Evolutionary conservation across 352 stramenopile species (phyloP).

Genomic region (Pythium oligandrum): DNA sequence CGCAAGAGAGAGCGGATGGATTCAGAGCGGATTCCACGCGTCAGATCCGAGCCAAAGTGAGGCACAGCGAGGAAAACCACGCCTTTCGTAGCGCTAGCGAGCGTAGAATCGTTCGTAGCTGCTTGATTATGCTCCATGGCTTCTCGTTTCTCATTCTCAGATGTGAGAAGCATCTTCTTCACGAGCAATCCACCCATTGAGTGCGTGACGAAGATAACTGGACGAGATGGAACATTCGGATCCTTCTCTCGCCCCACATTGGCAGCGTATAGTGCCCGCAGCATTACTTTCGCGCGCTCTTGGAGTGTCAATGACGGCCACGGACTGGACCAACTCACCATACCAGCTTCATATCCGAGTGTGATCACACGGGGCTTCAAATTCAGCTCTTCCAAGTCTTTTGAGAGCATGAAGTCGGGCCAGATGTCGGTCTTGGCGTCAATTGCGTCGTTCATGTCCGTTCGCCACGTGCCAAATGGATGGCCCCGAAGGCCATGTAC

Average conservation of each 20-base stretch:
- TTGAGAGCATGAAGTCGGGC: slow-evolving; percentile 63
- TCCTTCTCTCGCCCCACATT: slow-evolving; percentile 38
- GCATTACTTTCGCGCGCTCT: slow-evolving; percentile 67
- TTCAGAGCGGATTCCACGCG: slow-evolving; percentile 57
- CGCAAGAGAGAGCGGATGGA: slow-evolving; percentile 65
- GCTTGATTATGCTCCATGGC: not conserved
- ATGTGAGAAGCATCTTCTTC: slow-evolving; percentile 78
- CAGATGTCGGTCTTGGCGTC: slow-evolving; percentile 62
- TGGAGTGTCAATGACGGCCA: slow-evolving; percentile 81
- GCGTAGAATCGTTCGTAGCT: slow-evolving; percentile 9
- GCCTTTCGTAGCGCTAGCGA: slow-evolving; percentile 44
- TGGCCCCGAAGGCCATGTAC: slow-evolving; percentile 80
- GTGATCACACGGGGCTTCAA: slow-evolving; percentile 61
- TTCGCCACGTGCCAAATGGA: slow-evolving; percentile 79
- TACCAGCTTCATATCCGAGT: slow-evolving; percentile 74
- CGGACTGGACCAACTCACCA: slow-evolving; percentile 83
- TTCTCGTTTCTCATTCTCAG: slow-evolving; percentile 16
- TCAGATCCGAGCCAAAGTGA: slow-evolving; percentile 79
- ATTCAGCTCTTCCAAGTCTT: slow-evolving; percentile 38
- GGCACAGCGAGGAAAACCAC: slow-evolving; percentile 81
- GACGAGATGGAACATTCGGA: slow-evolving; percentile 14
- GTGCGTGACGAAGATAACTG: slow-evolving; percentile 83
- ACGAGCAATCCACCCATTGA: slow-evolving; percentile 85
- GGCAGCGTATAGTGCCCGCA: slow-evolving; percentile 58
- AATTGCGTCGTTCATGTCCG: slow-evolving; percentile 58